Conservation (phyloP, 805 yeast species). For the Pichia cephalocereana region DNA sequence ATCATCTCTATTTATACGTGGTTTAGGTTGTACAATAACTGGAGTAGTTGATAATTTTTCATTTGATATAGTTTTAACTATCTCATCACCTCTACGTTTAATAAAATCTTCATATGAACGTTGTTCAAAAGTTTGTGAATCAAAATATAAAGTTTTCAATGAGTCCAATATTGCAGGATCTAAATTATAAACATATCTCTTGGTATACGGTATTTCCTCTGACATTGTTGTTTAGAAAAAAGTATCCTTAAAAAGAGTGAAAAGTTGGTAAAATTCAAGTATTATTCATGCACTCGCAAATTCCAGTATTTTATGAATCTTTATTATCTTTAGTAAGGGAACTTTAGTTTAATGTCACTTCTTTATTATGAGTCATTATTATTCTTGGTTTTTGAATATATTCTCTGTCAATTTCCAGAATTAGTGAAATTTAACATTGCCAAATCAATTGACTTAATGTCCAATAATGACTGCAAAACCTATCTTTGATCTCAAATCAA, state of each 20-base stretch:
- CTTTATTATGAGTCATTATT: too few species aligned
- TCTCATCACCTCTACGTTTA: constrained; percentile 11
- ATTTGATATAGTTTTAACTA: background rate
- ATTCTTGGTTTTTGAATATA: too few species aligned
- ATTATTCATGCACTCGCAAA: too few species aligned
- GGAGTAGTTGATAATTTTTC: background rate
- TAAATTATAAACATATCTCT: constrained; percentile 43
- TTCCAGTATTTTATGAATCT: too few species aligned
- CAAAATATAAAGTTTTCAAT: constrained; percentile 46
- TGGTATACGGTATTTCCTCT: constrained; percentile 16
- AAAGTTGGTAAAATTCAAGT: background rate
- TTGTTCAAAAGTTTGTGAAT: constrained; percentile 34
- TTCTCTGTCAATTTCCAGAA: too few species aligned
- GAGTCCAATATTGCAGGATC: constrained; percentile 32
- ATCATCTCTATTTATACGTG: background rate
- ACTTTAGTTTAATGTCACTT: too few species aligned
- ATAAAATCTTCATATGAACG: constrained; percentile 14
- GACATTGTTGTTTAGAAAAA: background rate
- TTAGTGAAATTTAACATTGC: too few species aligned
- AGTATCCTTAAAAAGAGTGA: background rate
- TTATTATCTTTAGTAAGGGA: too few species aligned
- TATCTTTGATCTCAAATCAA: too few species aligned
- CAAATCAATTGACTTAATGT: too few species aligned
- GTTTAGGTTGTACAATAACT: constrained; percentile 10
- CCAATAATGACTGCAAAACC: too few species aligned